Evolutionary conservation across 2,329 filamentous ascomycete genomes (phyloP), one percentile per base, ranked within the genome.

Genomic region (Grosmannia penicillata): DNA sequence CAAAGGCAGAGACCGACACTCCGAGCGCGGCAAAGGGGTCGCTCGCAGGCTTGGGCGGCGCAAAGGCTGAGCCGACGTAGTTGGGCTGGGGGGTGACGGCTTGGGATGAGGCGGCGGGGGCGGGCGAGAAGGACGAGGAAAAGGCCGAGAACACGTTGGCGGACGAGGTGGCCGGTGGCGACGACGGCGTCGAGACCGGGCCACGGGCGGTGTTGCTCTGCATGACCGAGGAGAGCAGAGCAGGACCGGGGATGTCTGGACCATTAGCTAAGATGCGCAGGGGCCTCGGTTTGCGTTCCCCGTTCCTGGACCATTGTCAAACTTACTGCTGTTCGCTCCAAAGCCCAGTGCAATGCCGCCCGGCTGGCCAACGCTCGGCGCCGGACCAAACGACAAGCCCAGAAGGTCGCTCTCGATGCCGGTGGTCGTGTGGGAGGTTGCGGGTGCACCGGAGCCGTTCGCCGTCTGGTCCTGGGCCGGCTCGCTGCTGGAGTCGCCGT

Each of bases 341-440:
- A 82, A 78, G 6, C 86, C 87, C 15, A 96, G 68, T 4, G 85
- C 78, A 46, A 96, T 93, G 36, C 79, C 79, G 33, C 89, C 87
- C 5, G 28, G 29, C 51, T 82, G 75, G 11, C 82, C 78, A 51
- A 77, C 89, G 40, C 60, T 68, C 44, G 55, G 56, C 5, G 70
- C 67, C 5, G 44, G 40, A 35, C 76, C 76, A 51, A 98, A 73
- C 29, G 86, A 93, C 31, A 98, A 62, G 0, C 91, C 91, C 5
- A 98, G 67, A 8, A 98, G 66, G 53, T 98, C 91, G 54, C 93
- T 87, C 53, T 95, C 87, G 18, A 96, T 58, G 13, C 82, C 78
- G 38, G 72, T 76, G 1, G 72, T 61, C 41, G 73, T 70, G 13
- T 64, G 56, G 18, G 61, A 59, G 23, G 53, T 48, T 21, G 58